phyloP scores from a whole-genome alignment of 257 asterid genomes.

The Plantago major region DNA sequence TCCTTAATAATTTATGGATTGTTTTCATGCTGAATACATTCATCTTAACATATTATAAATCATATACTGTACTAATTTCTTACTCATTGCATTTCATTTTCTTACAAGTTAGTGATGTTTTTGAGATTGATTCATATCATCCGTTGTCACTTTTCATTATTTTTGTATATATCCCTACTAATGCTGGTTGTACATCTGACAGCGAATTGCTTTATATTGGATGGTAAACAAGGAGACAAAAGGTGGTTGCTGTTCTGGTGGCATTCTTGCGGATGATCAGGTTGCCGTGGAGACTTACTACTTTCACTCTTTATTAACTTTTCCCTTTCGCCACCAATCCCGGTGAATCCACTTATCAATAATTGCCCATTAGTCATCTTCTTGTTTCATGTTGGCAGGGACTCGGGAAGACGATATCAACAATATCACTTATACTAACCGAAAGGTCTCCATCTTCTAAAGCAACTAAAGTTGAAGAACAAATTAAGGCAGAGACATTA shows the following conservation, averaged over 20 bases:
- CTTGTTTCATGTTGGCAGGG: constrained; percentile 53
- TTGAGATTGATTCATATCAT: background rate
- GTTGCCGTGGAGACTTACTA: constrained; percentile 28
- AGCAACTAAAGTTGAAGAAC: constrained; percentile 35
- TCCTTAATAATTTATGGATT: too few relatives aligned
- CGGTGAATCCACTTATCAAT: background rate
- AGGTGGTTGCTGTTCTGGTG: constrained; percentile 86
- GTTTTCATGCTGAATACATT: too few relatives aligned
- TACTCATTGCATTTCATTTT: too few relatives aligned
- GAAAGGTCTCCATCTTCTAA: constrained; percentile 72
- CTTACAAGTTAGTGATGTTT: too few relatives aligned
- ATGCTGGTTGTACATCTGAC: constrained; percentile 28
- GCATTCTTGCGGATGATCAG: constrained; percentile 99
- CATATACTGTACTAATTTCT: too few relatives aligned
- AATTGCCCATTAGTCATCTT: constrained; percentile 16
- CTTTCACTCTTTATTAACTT: background rate
- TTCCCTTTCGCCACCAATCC: constrained; percentile 10
- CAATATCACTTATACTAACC: constrained; percentile 85
- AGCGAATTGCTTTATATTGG: constrained; percentile 97
- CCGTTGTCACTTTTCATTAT: background rate
- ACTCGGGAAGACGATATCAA: constrained; percentile 94
- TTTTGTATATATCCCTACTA: constrained; percentile 11
- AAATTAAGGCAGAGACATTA: constrained; percentile 59
- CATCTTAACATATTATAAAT: too few relatives aligned
- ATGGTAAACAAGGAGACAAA: constrained; percentile 91